Evolutionary conservation across 2,329 filamentous ascomycete species (phyloP).

Genomic region (Anisogramma anomala): DNA sequence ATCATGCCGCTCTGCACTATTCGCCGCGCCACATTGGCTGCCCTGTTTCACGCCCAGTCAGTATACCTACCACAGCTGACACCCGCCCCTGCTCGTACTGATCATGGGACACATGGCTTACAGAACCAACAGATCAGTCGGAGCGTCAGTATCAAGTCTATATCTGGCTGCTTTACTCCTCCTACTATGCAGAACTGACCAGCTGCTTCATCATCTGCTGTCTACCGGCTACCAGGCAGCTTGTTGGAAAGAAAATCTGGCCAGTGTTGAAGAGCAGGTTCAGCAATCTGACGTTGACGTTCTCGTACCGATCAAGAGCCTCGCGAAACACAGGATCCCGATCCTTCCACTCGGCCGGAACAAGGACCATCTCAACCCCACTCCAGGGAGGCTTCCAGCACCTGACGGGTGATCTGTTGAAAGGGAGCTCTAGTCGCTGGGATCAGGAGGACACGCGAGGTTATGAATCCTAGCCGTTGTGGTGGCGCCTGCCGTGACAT

Average conservation of each 20-base stretch:
- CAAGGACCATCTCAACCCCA: not conserved
- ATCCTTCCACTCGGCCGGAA: not conserved
- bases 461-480: not conserved
- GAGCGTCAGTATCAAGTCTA: not conserved
- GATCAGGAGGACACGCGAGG: not conserved
- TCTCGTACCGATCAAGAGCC: not conserved
- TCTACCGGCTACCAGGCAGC: conserved; percentile 6
- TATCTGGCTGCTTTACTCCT: conserved; percentile 1
- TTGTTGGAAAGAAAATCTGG: conserved; percentile 6
- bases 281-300: not conserved
- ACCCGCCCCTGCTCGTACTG: not conserved
- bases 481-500: no score
- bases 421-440: not conserved
- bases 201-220: conserved; percentile 9
- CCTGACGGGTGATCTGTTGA: not conserved
- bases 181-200: conserved; percentile 6
- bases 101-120: not conserved
- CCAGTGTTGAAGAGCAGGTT: conserved; percentile 1
- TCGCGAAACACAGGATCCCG: not conserved
- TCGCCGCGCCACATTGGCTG: not conserved
- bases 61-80: not conserved
- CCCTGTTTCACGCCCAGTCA: not conserved
- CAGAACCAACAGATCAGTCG: not conserved
- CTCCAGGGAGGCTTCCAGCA: not conserved
- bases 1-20: not conserved